Conservation (phyloP, 2,329 filamentous ascomycete species). For the Didymella sp. region DNA sequence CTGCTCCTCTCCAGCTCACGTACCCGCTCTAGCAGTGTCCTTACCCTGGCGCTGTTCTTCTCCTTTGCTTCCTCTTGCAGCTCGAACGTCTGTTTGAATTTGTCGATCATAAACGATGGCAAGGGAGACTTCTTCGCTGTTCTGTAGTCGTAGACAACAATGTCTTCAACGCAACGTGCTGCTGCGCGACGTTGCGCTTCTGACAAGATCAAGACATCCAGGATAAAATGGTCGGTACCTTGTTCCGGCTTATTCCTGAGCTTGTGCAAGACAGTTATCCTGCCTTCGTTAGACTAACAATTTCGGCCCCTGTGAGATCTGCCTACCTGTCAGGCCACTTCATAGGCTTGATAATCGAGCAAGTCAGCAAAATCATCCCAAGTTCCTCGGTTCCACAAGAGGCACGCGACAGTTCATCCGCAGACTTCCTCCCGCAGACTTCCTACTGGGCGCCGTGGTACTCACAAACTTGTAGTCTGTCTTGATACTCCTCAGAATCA, state of each 20-base stretch:
- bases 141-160: slow-evolving; percentile 78
- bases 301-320: not conserved
- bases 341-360: slow-evolving; percentile 64
- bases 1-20: slow-evolving; percentile 71
- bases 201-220: slow-evolving; percentile 73
- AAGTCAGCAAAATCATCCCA: slow-evolving; percentile 16
- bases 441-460: slow-evolving; percentile 26
- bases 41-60: slow-evolving; percentile 61
- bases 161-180: slow-evolving; percentile 77
- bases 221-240: slow-evolving; percentile 62
- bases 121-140: slow-evolving; percentile 64
- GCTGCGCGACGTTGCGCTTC: slow-evolving; percentile 75
- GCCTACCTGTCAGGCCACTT: slow-evolving; percentile 72
- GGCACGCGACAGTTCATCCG: slow-evolving; percentile 5
- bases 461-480: slow-evolving; percentile 88
- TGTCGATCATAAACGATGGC: slow-evolving; percentile 66
- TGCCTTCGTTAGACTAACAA: slow-evolving; percentile 11
- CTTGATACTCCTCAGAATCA: slow-evolving; percentile 81
- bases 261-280: slow-evolving; percentile 83
- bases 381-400: slow-evolving; percentile 3
- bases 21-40: slow-evolving; percentile 58
- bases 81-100: slow-evolving; percentile 65
- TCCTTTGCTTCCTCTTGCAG: slow-evolving; percentile 67
- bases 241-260: slow-evolving; percentile 63
- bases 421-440: not conserved